Evolutionary conservation across 305 asterid species (phyloP).

Genomic region (Fraxinus albicans): DNA sequence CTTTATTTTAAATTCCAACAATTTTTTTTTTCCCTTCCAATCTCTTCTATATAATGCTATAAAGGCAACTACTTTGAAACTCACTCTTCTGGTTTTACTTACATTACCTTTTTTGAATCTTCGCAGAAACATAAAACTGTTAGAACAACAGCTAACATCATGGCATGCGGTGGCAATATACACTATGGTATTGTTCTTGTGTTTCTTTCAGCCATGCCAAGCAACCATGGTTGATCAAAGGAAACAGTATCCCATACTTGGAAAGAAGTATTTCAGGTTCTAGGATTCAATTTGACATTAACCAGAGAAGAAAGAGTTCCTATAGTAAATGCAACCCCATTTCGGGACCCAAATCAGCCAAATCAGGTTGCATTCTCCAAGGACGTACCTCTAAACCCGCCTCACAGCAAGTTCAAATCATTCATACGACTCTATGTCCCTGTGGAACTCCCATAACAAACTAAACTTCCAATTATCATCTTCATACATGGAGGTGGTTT

Average conservation of each 20-base stretch:
- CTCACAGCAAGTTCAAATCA: background rate
- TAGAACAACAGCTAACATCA: too few species aligned
- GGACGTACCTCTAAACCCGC: background rate
- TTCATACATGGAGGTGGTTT: conserved; percentile 29
- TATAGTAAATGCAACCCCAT: background rate
- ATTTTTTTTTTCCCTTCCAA: too few species aligned
- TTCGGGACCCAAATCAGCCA: background rate
- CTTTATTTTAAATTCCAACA: too few species aligned
- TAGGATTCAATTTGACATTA: background rate
- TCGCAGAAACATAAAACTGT: too few species aligned
- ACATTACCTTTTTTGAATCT: too few species aligned
- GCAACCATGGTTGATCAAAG: background rate
- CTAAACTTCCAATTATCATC: conserved; percentile 19
- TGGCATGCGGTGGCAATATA: background rate
- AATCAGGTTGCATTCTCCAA: background rate
- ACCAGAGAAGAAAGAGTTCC: background rate
- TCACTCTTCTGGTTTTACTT: too few species aligned
- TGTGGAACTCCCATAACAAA: background rate
- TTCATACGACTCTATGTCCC: background rate
- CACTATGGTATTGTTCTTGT: background rate
- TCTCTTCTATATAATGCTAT: too few species aligned
- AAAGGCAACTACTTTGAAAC: too few species aligned
- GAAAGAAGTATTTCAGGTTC: background rate
- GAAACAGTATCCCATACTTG: background rate
- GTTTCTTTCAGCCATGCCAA: background rate